These are phyloP conservation scores for Naganishia albida DNA, from an alignment of 1,284 basidiomycete genomes.

Conservation along the genomic window DNA sequence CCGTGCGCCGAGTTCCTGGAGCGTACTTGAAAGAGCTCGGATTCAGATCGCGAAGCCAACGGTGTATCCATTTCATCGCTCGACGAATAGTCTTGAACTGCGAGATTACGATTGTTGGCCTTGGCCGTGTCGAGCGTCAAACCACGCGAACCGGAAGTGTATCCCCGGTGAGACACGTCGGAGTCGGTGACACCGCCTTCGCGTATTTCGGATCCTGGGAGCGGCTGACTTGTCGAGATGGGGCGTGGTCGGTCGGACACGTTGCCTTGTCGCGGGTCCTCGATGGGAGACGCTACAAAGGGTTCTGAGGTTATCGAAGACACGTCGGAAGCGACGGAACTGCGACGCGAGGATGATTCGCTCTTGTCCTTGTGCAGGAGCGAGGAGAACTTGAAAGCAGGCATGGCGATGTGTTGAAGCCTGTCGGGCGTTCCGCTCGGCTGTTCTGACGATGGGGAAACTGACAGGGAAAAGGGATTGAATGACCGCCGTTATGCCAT, in stretches of 20 bases:
- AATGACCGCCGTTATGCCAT: too few relatives aligned
- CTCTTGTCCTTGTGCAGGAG: conserved; percentile 25
- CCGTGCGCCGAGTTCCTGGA: conserved; percentile 18
- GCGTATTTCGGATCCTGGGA: background rate
- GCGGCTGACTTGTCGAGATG: background rate
- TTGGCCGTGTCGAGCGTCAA: conserved; percentile 21
- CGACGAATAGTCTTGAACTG: background rate
- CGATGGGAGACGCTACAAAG: background rate
- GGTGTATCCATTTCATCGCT: conserved; percentile 20
- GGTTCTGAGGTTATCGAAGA: background rate
- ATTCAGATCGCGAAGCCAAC: conserved; percentile 13
- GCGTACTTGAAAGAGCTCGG: conserved; percentile 22
- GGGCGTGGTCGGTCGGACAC: background rate
- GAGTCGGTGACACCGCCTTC: conserved; percentile 8
- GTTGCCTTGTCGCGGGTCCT: background rate
- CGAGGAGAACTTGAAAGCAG: conserved; percentile 22
- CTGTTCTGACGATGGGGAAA: too few relatives aligned
- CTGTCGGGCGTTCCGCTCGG: background rate
- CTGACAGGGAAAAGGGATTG: too few relatives aligned
- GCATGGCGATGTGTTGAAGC: background rate
- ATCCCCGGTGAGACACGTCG: conserved; percentile 8
- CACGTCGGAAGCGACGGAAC: conserved; percentile 9
- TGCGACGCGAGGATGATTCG: conserved; percentile 15
- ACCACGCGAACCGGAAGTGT: background rate
- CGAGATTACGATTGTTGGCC: background rate